A percentile compares a stretch with the other conserved stretches of the same genome.
phyloP scores from a whole-genome alignment of 2,329 filamentous ascomycete species.

The Aspergillus ochraceus region DNA sequence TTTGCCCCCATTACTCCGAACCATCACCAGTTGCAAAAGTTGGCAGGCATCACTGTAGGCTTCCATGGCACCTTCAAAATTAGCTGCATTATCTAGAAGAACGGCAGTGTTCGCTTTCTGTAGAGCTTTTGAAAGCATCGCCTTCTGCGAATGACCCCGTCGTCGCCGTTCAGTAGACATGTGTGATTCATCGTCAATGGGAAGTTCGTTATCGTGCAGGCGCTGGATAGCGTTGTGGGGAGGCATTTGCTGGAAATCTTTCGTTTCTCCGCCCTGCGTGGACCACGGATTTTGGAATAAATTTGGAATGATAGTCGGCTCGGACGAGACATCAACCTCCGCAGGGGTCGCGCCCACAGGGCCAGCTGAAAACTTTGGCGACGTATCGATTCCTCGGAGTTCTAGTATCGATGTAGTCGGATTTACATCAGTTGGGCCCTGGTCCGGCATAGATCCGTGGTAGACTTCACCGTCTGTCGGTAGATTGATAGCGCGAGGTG shows the following conservation, averaged over 20 bases:
- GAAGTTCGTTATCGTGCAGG: constrained; percentile 15
- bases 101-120: constrained; percentile 96
- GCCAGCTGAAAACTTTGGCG: constrained; percentile 4
- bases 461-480: not conserved
- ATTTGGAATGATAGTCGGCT: constrained; percentile 3
- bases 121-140: constrained; percentile 92
- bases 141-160: constrained; percentile 74
- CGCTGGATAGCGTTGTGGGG: constrained; percentile 8
- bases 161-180: constrained; percentile 34
- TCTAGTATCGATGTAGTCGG: not conserved
- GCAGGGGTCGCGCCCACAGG: constrained; percentile 1
- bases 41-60: constrained; percentile 90
- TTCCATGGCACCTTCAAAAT: constrained; percentile 85
- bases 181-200: constrained; percentile 27
- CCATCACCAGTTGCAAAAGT: constrained; percentile 82
- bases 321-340: constrained; percentile 19
- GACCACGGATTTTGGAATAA: constrained; percentile 17
- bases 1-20: constrained; percentile 78
- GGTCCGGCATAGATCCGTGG: not conserved
- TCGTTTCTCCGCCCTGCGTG: not conserved
- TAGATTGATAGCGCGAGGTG: constrained; percentile 7
- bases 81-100: constrained; percentile 91
- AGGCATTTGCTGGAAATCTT: not conserved
- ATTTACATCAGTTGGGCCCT: not conserved
- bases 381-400: not conserved